A percentile compares a stretch with the other conserved stretches of the same genome.
Evolutionary conservation across 2,329 filamentous ascomycete genomes (phyloP).

Genomic region (Paecilomyces formosus): DNA sequence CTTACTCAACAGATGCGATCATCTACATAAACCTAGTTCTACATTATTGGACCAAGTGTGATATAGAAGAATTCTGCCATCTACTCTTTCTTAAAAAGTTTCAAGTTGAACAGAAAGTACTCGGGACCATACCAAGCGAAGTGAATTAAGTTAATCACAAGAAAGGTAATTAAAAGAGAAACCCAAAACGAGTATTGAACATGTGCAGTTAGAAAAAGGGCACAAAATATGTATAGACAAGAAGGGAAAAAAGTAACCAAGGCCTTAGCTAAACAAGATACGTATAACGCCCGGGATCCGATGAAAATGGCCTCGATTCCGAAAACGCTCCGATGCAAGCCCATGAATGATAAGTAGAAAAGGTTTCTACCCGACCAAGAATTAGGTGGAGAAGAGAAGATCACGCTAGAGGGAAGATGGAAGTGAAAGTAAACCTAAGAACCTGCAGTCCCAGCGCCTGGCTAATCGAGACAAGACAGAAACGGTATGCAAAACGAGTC

Average conservation of each 20-base stretch:
- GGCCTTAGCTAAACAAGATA: neutral
- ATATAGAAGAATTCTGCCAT: neutral
- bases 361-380: neutral
- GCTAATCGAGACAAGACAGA: neutral
- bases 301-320: neutral
- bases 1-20: neutral
- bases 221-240: neutral
- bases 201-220: neutral
- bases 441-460: neutral
- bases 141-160: neutral
- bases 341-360: neutral
- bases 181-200: neutral
- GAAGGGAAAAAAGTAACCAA: neutral
- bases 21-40: neutral
- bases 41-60: neutral
- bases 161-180: neutral
- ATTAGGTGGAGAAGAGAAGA: neutral
- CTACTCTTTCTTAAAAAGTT: neutral
- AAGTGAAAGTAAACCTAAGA: neutral
- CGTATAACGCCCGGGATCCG: neutral
- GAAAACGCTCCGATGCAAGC: neutral
- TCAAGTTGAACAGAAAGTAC: neutral
- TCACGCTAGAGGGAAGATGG: neutral
- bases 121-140: neutral
- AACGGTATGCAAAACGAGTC: neutral